Base-by-base conservation (phyloP, 768 basidiomycete genomes). In the Mycena rosella region DNA sequence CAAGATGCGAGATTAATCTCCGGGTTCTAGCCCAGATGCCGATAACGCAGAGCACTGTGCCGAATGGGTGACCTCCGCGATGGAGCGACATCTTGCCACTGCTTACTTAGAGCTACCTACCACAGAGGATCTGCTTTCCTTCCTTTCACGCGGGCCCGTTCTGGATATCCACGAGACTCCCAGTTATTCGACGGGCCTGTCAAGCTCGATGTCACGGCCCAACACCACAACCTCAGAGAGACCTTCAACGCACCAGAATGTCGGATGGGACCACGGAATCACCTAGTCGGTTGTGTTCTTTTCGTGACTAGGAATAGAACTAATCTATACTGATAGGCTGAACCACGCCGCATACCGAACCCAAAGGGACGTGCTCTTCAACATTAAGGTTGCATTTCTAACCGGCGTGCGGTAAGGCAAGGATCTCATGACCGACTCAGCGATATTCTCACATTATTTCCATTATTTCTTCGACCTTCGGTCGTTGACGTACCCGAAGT, bases 371-470 rank as follows among this genome's bases (percentile, higher is more conserved):
- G 58, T 66, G 18, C 52, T 42, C 42, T n/a, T 66, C 44, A 60
- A 47, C 27, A 60, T 66, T 26, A 60, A 42, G 15, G 52, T 60
- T 24, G 57, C 57, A 11, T 13, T 66, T 22, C 65, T 51, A 8
- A 45, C 42, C 15, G 51, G 13, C 27, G 29, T 27, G 49, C 18
- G 38, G 38, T 8, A 44, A 18, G 60, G 65, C 54, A 60, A 65
- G 14, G 68, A 69, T 27, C 30, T 69, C 36, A 65, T 47, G 18
- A 69, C 68, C 6, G 63, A 69, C 40, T n/a, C 65, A 17, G 24
- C 68, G 7, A 30, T 30, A 26, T 69, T 65, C 40, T 29, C 49
- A 6, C 68, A 69, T 47, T 42, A 15, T 14, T 8, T 45, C 11
- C 58, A 36, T 9, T 36, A 56, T 15, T 57, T 65, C 59, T 69